Base-by-base conservation (phyloP, 345 rosid species). In the Brassica nigra region DNA sequence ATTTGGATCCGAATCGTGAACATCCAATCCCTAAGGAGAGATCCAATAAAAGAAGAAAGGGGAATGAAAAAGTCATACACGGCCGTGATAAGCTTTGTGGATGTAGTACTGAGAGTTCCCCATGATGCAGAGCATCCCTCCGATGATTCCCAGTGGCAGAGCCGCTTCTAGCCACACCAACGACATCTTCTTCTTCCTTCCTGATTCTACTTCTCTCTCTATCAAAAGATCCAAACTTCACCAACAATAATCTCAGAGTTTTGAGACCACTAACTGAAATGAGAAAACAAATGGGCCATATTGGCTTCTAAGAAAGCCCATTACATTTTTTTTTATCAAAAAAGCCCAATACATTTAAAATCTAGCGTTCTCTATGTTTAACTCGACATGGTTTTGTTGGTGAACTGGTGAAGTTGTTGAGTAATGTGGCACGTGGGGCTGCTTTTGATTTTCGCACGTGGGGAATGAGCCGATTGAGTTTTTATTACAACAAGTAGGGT, bases 61-160 rank as follows among this genome's bases (percentile, higher is more conserved):
- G 44, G 47, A n/a, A n/a, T n/a, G 62, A 4, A n/a, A 30, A 37
- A 30, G 4, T 44, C 75, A 62, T 80, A 91, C 99, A 77, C 98
- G 90, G 75, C 99, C 99, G 80, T 90, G 91, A 61, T 88, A 91
- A 63, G 91, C 88, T 83, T 85, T 93, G 92, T 96, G 98, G 80
- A 96, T 93, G 84, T 74, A 76, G 67, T 93, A 90, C 89, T 96
- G 99, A 79, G 89, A 83, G 67, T 96, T 96, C 12, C 99, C 99
- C 86, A 88, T 87, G 7, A 88, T 73, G 54, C 91, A 87, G 5
- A 96, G 94, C 97, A 92, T 91, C 34, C 97, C 99, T 10, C 92
- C 99, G 61, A 91, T 96, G 83, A 96, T 90, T 62, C 97, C 98
- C 1, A 96, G 90, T 8, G 99, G 98, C 30, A 96, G 79, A 5